phyloP scores from a whole-genome alignment of 2,329 filamentous ascomycete species.

The Parastagonospora nodorum region DNA sequence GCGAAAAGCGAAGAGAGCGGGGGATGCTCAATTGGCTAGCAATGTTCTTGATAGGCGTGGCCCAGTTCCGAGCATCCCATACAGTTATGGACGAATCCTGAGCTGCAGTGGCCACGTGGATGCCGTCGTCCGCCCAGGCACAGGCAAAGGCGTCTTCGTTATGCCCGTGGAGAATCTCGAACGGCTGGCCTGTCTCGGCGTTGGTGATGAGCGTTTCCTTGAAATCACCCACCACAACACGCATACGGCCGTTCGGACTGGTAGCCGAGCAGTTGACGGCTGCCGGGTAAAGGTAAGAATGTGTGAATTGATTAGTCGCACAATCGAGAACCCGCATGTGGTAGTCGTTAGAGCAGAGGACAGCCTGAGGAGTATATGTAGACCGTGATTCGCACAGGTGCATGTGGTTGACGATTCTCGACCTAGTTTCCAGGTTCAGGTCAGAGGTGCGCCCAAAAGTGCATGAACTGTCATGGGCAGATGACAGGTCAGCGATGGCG shows the following conservation, averaged over 20 bases:
- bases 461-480: constrained; percentile 38
- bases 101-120: constrained; percentile 75
- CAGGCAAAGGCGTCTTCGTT: constrained; percentile 76
- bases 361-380: constrained; percentile 55
- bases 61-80: constrained; percentile 77
- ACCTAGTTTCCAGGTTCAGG: constrained; percentile 53
- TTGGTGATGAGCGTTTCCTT: constrained; percentile 69
- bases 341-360: constrained; percentile 64
- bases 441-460: constrained; percentile 56
- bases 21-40: constrained; percentile 70
- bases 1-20: constrained; percentile 73
- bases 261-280: constrained; percentile 75
- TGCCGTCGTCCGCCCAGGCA: constrained; percentile 79
- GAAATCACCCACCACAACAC: constrained; percentile 74
- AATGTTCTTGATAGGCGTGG: constrained; percentile 59
- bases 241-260: constrained; percentile 72
- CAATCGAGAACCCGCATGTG: constrained; percentile 61
- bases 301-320: constrained; percentile 62
- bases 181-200: constrained; percentile 66
- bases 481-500: constrained; percentile 52
- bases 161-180: constrained; percentile 66
- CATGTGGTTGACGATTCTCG: constrained; percentile 64
- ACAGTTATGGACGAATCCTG: constrained; percentile 76
- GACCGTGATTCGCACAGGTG: constrained; percentile 57
- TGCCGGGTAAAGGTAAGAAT: constrained; percentile 61